phyloP scores from a whole-genome alignment of 192 early-diverging fungal genomes.

The Dimargaris verticillata region DNA sequence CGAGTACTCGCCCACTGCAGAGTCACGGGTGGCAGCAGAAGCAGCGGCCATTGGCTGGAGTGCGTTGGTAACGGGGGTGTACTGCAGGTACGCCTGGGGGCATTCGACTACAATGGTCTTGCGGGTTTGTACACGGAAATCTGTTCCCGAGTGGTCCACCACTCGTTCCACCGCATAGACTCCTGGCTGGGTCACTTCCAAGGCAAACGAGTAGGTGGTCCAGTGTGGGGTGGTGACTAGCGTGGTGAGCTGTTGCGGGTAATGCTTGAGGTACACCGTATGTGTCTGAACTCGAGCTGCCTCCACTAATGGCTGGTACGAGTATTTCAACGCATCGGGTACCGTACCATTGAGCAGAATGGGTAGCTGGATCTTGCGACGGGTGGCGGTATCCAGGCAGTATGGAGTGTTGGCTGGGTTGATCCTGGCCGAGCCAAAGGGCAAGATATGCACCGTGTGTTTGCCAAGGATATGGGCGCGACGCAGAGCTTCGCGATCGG shows the following conservation, averaged over 20 bases:
- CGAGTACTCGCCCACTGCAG: not conserved
- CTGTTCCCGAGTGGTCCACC: conserved; percentile 19
- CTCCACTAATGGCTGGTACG: conserved; percentile 22
- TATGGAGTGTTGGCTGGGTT: conserved; percentile 16
- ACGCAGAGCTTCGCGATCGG: too few species aligned
- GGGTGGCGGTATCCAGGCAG: conserved; percentile 17
- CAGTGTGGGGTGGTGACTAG: conserved; percentile 21
- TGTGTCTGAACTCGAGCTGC: conserved; percentile 17
- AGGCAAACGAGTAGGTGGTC: conserved; percentile 22
- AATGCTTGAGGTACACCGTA: conserved; percentile 15
- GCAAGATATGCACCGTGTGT: conserved; percentile 29
- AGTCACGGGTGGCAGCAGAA: not conserved
- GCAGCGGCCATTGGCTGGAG: not conserved
- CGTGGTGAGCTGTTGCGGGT: conserved; percentile 16
- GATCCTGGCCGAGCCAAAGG: conserved; percentile 27
- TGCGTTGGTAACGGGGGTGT: not conserved
- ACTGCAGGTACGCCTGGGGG: not conserved
- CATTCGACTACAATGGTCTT: conserved; percentile 5
- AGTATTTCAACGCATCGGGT: conserved; percentile 21
- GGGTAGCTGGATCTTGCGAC: conserved; percentile 17
- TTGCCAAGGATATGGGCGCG: conserved; percentile 23
- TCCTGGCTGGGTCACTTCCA: conserved; percentile 20
- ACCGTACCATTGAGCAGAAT: conserved; percentile 27
- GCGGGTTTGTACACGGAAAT: conserved; percentile 21
- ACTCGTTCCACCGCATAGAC: conserved; percentile 24